phyloP scores from a whole-genome alignment of 192 early-diverging fungal species.

The Entomortierella parvispora region DNA sequence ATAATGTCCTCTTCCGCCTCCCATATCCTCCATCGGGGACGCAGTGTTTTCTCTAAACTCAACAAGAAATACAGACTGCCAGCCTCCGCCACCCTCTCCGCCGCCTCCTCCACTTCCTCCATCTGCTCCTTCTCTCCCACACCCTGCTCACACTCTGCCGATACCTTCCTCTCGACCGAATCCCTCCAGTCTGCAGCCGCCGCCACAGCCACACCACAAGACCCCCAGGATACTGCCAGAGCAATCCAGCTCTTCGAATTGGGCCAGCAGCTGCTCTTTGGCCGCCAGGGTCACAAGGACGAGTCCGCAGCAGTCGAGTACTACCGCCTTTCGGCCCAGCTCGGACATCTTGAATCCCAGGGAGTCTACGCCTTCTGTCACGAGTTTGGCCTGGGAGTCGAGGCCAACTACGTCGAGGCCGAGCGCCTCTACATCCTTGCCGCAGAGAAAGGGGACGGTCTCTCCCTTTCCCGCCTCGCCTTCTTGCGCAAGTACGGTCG shows the following conservation, averaged over 20 bases:
- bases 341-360: slow-evolving; percentile 58
- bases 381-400: slow-evolving; percentile 85
- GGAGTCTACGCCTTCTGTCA: slow-evolving; percentile 83
- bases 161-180: slow-evolving; percentile 19
- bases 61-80: slow-evolving; percentile 47
- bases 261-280: slow-evolving; percentile 61
- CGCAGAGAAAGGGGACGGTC: slow-evolving; percentile 68
- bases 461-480: slow-evolving; percentile 75
- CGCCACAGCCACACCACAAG: slow-evolving; percentile 1
- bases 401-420: slow-evolving; percentile 66
- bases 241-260: slow-evolving; percentile 45
- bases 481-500: slow-evolving; percentile 86
- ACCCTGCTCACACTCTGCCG: slow-evolving; percentile 13
- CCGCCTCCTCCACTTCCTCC: slow-evolving; percentile 23
- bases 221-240: slow-evolving; percentile 20
- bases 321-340: slow-evolving; percentile 60
- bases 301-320: slow-evolving; percentile 60
- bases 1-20: slow-evolving; percentile 42
- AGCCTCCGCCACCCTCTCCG: slow-evolving; percentile 16
- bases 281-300: slow-evolving; percentile 55
- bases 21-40: slow-evolving; percentile 46
- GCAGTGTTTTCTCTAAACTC: slow-evolving; percentile 53
- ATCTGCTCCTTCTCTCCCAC: slow-evolving; percentile 34
- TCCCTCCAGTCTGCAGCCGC: neutral
- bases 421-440: slow-evolving; percentile 75